Percentiles rank a stretch among this genome's conserved stretches.
These are phyloP conservation scores for Triglochin maritima DNA, from an alignment of 106 monocot species.

Conservation along the genomic window DNA sequence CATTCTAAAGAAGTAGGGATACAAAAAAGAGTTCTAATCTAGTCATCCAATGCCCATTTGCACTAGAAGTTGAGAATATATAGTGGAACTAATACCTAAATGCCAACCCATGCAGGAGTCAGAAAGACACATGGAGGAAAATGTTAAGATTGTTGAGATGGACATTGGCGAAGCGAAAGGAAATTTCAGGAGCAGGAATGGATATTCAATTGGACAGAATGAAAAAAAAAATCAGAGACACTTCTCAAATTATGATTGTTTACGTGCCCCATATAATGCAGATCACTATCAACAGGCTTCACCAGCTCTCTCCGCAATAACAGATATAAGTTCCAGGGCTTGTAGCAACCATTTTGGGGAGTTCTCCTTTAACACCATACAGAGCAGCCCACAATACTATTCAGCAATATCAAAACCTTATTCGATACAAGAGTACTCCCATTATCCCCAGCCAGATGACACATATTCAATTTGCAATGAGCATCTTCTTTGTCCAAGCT, in stretches of 20 bases:
- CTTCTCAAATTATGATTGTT: conserved; percentile 8
- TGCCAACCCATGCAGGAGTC: conserved; percentile 11
- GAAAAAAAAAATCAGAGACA: conserved; percentile 22
- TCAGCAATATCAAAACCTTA: conserved; percentile 13
- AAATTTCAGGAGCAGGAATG: conserved; percentile 23
- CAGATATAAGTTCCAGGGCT: conserved; percentile 19
- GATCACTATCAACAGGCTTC: conserved; percentile 1
- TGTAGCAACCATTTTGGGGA: conserved; percentile 24
- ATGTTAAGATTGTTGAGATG: conserved; percentile 36
- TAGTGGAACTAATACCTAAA: background rate
- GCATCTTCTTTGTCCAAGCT: conserved; percentile 18
- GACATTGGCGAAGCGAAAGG: conserved; percentile 22
- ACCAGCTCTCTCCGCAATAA: conserved; percentile 9
- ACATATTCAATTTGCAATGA: conserved; percentile 22
- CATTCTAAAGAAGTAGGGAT: background rate
- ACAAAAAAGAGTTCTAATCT: background rate
- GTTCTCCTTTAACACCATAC: conserved; percentile 24
- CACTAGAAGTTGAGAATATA: too few relatives aligned
- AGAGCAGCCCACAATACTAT: conserved; percentile 23
- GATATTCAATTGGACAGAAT: conserved; percentile 6
- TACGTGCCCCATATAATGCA: background rate
- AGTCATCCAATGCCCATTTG: too few relatives aligned
- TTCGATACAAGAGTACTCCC: background rate
- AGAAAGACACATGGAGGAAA: conserved; percentile 21
- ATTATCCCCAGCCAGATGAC: background rate